These are phyloP conservation scores for Carex scoparia DNA, from an alignment of 176 grass and related monocot species.

Conservation along the genomic window DNA sequence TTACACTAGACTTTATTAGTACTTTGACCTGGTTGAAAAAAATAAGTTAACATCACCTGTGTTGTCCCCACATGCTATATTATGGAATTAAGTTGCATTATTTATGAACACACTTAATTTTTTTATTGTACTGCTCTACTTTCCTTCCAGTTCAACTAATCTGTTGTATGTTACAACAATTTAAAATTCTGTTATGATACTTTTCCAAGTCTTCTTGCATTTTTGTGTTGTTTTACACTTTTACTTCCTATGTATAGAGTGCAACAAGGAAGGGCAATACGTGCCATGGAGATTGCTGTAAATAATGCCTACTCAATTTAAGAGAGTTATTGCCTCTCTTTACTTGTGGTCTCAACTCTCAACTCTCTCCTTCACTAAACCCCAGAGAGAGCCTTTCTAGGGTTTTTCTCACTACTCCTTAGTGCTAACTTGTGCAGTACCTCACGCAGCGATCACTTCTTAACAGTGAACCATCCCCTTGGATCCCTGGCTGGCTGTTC, in stretches of 20 bases:
- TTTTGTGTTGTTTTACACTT: not conserved
- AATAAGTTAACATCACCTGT: not conserved
- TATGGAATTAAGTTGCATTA: not conserved
- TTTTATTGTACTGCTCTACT: not conserved
- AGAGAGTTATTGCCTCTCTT: too few relatives aligned
- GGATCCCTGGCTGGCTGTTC: not conserved
- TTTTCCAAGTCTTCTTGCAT: not conserved
- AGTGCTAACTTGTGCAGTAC: not conserved
- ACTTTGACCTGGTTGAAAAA: not conserved
- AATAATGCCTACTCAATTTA: too few relatives aligned
- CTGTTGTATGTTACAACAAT: not conserved
- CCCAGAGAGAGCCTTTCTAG: not conserved
- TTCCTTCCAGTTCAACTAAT: not conserved
- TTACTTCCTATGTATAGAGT: not conserved
- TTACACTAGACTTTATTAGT: not conserved
- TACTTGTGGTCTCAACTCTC: not conserved
- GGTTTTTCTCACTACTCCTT: not conserved
- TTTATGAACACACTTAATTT: not conserved
- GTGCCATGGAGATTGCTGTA: too few relatives aligned
- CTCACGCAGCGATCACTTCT: not conserved
- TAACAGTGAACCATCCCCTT: not conserved
- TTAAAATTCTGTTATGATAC: not conserved
- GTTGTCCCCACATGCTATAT: slow-evolving; percentile 14
- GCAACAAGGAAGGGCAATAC: too few relatives aligned
- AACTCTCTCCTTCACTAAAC: not conserved